These are phyloP conservation scores for Aspergillus uvarum DNA, from an alignment of 2,329 filamentous ascomycete species.

Conservation along the genomic window DNA sequence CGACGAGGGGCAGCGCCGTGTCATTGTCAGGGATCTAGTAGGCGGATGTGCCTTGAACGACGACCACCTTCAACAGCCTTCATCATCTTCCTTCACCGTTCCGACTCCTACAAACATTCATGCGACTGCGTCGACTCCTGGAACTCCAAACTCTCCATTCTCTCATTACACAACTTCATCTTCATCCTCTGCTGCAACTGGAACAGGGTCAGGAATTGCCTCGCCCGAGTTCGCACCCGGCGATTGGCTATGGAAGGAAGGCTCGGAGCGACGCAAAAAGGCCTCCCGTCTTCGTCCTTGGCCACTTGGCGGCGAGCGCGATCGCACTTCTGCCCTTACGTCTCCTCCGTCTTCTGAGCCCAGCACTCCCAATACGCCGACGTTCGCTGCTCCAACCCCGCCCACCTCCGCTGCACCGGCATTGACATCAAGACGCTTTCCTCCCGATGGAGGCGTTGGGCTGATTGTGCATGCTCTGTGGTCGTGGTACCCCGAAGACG, in stretches of 20 bases:
- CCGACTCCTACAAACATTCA: neutral
- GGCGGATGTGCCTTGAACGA: conserved; percentile 71
- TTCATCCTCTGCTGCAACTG: conserved; percentile 19
- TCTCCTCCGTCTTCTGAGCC: conserved; percentile 8
- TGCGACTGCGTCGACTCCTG: neutral
- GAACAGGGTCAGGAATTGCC: conserved; percentile 18
- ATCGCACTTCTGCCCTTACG: conserved; percentile 14
- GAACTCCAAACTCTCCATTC: neutral
- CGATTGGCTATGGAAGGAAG: conserved; percentile 47
- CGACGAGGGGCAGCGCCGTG: conserved; percentile 64
- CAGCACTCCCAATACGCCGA: conserved; percentile 19
- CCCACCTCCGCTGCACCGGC: conserved; percentile 7
- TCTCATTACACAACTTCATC: neutral
- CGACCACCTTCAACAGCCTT: conserved; percentile 46
- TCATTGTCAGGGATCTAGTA: conserved; percentile 70
- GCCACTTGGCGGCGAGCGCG: conserved; percentile 8
- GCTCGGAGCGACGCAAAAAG: conserved; percentile 39
- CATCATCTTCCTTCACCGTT: conserved; percentile 14
- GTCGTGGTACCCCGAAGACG: conserved; percentile 70
- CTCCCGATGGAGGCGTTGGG: conserved; percentile 74
- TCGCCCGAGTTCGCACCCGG: conserved; percentile 31
- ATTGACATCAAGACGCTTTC: conserved; percentile 51
- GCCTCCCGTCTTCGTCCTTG: conserved; percentile 32
- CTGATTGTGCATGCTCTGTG: conserved; percentile 65
- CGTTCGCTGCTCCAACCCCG: conserved; percentile 60